Base-by-base conservation (phyloP, 2,329 filamentous ascomycete species). In the Madurella fahalii region DNA sequence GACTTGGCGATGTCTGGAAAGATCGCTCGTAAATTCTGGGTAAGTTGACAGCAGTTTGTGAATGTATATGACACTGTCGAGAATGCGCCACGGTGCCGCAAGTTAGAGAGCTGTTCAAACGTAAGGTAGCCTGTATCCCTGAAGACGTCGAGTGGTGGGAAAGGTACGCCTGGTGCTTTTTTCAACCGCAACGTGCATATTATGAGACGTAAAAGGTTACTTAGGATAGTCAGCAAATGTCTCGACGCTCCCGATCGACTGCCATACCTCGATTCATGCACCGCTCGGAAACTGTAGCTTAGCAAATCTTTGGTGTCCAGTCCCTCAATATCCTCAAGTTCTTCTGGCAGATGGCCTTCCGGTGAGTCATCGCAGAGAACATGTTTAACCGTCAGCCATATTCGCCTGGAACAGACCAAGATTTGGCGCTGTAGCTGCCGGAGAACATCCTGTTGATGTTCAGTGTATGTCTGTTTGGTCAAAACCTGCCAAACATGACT, bases 311-410 rank as follows among this genome's bases (percentile, higher is more conserved):
- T 97, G 0, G 90, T 91, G 49, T 88, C 86, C 2, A 90, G 77
- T 1, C 85, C 87, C 4, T 86, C 80, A 15, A 82, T 74, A 34
- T 87, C 85, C 50, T 88, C 83, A n/a, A 90, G 69, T 25, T 93
- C 89, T 49, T 92, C 84, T 0, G 86, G 87, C 3, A 90, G 75
- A 68, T 94, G 86, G 0, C 93, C 93, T 71, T 99, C 94, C 0
- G 95, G 94, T 1, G 94, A 95, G 71, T 96, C 94, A 59, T 95
- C 87, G 65, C 94, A 99, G 1, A 99, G 79, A 4, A 95, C 83
- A 50, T 85, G 80, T 62, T 82, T 82, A 5, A 96, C 90, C 25
- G 83, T 79, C 1, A 72, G 65, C 94, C 94, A 99, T 7, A 95
- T 82, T n/a, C 79, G 77, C 47, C 78, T 72, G 54, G 90, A 87